Evolutionary conservation across 2,329 filamentous ascomycete species (phyloP).

Genomic region (Rhinocladiella similis): DNA sequence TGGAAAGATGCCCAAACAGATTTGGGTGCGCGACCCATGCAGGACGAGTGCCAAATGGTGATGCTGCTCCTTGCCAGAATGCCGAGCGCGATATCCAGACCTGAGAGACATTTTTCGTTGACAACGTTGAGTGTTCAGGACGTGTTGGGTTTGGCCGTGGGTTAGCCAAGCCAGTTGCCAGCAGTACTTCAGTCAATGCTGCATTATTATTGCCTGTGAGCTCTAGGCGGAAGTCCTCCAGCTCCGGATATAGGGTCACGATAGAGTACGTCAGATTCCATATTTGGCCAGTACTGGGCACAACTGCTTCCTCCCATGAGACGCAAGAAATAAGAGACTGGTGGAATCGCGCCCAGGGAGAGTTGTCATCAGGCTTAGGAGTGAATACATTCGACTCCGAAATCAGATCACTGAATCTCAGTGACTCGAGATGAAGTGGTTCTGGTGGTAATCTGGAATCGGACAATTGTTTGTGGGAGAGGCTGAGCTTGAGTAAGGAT

Average conservation of each 20-base stretch:
- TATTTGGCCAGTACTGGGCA: conserved; percentile 39
- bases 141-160: conserved; percentile 41
- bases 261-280: conserved; percentile 43
- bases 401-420: conserved; percentile 35
- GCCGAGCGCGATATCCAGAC: conserved; percentile 31
- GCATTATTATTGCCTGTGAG: conserved; percentile 31
- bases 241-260: conserved; percentile 33
- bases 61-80: conserved; percentile 71
- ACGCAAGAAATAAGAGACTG: conserved; percentile 35
- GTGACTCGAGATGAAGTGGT: conserved; percentile 33
- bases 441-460: conserved; percentile 24
- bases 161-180: conserved; percentile 40
- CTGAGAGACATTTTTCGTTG: too few relatives aligned
- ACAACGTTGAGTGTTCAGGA: conserved; percentile 12
- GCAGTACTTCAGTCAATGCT: conserved; percentile 28
- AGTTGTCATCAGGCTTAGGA: conserved; percentile 37
- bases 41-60: conserved; percentile 64
- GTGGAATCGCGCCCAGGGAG: conserved; percentile 39
- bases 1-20: conserved; percentile 29
- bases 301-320: conserved; percentile 33
- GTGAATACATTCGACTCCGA: conserved; percentile 25
- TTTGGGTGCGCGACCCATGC: conserved; percentile 57
- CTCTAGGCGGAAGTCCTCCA: conserved; percentile 38
- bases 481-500: conserved; percentile 24
- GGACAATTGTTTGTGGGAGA: conserved; percentile 25